A percentile compares a stretch with the other conserved stretches of the same genome.
phyloP scores from a whole-genome alignment of 495 filamentous ascomycete genomes.

The Cercophora samala region DNA sequence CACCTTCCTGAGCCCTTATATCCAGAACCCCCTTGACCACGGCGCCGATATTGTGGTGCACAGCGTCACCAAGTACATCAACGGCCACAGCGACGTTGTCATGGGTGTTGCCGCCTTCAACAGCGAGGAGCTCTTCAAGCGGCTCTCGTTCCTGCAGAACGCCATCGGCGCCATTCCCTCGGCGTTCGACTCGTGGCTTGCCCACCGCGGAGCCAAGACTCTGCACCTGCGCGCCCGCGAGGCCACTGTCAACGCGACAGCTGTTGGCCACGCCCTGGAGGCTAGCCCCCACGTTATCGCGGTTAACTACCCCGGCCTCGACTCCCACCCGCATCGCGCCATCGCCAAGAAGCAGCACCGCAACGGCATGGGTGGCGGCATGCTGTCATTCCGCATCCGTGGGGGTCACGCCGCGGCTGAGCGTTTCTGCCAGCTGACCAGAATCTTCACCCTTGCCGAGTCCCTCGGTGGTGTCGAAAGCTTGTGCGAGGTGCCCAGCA shows the following conservation, averaged over 20 bases:
- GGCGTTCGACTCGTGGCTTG: constrained; percentile 96
- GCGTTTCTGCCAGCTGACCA: constrained; percentile 84
- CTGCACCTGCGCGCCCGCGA: constrained; percentile 88
- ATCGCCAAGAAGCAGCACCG: constrained; percentile 90
- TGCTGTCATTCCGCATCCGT: constrained; percentile 93
- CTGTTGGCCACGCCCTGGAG: constrained; percentile 73
- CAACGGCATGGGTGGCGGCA: constrained; percentile 91
- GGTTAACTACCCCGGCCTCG: constrained; percentile 93
- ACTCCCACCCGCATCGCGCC: constrained; percentile 77
- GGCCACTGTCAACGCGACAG: constrained; percentile 74
- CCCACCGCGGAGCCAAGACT: constrained; percentile 96
- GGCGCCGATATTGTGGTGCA: constrained; percentile 98
- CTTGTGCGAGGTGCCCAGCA: constrained; percentile 83
- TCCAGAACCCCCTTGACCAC: constrained; percentile 92
- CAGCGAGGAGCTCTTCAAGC: constrained; percentile 68
- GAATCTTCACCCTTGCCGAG: constrained; percentile 91
- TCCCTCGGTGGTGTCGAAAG: constrained; percentile 89
- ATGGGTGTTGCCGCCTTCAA: constrained; percentile 99
- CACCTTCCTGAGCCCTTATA: constrained; percentile 93
- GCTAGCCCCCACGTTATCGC: constrained; percentile 73
- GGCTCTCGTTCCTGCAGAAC: constrained; percentile 90
- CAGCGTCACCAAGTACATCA: constrained; percentile 99
- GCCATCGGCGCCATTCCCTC: constrained; percentile 94
- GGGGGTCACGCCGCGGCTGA: constrained; percentile 86
- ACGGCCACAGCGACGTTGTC: constrained; percentile 94